Percentiles rank a stretch among this genome's conserved stretches.
phyloP scores from a whole-genome alignment of 2,329 filamentous ascomycete genomes.

The Botryosphaeria agaves region DNA sequence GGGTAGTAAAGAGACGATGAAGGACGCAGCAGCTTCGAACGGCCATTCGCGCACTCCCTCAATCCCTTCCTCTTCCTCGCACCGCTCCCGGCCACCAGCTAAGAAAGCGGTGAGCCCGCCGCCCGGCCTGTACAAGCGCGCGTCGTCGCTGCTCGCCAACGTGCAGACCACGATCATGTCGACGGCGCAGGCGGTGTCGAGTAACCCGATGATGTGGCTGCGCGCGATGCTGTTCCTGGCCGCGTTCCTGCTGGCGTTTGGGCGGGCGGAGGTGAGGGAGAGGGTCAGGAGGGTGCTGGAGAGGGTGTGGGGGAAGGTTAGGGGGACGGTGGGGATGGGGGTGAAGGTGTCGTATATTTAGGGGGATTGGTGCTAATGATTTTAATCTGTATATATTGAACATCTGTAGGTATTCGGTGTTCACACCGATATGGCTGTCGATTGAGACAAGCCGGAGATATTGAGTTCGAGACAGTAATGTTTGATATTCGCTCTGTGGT shows the following conservation, averaged over 20 bases:
- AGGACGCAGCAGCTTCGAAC: background rate
- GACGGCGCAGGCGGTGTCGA: constrained; percentile 32
- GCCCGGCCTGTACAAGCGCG: constrained; percentile 22
- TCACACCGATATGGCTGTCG: too few species aligned
- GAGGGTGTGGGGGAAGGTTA: constrained; percentile 63
- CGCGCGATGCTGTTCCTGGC: constrained; percentile 62
- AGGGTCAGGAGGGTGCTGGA: constrained; percentile 51
- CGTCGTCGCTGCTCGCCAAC: constrained; percentile 24
- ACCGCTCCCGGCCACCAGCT: constrained; percentile 12
- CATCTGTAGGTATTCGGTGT: too few species aligned
- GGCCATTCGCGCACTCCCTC: constrained; percentile 4
- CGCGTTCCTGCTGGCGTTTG: constrained; percentile 60
- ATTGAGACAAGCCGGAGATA: too few species aligned
- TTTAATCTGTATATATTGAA: too few species aligned
- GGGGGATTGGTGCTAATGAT: too few species aligned
- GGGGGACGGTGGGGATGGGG: constrained; percentile 81
- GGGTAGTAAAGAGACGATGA: background rate
- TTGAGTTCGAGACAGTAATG: too few species aligned
- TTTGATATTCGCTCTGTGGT: too few species aligned
- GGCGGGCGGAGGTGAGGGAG: constrained; percentile 57
- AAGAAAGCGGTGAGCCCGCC: constrained; percentile 17
- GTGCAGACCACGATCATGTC: constrained; percentile 32
- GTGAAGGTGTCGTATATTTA: constrained; percentile 95
- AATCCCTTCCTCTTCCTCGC: constrained; percentile 4
- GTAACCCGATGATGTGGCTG: constrained; percentile 37